phyloP scores from a whole-genome alignment of 1,284 basidiomycete genomes.

The Ustanciosporium gigantosporum region DNA sequence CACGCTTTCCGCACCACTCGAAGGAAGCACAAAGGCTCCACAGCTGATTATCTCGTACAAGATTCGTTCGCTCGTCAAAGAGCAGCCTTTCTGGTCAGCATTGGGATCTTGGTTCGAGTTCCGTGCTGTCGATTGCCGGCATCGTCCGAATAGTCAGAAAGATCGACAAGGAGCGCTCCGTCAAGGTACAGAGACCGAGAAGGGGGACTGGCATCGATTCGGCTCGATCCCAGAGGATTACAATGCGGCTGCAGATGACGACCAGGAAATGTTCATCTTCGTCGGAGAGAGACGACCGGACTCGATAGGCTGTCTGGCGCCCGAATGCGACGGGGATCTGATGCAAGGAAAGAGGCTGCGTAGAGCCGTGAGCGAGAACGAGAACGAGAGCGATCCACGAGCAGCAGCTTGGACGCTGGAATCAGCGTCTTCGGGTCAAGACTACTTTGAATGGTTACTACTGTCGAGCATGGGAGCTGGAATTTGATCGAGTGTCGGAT shows the following conservation, averaged over 20 bases:
- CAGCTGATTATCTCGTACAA: constrained; percentile 66
- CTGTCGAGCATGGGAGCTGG: constrained; percentile 28
- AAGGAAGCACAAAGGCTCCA: constrained; percentile 3
- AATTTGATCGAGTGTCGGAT: too few relatives aligned
- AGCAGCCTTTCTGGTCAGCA: constrained; percentile 77
- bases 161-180: constrained; percentile 3
- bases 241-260: constrained; percentile 17
- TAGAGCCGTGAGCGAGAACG: constrained; percentile 1
- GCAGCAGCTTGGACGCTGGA: constrained; percentile 7
- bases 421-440: constrained; percentile 11
- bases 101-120: constrained; percentile 82
- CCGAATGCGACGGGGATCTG: constrained; percentile 30
- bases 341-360: constrained; percentile 41
- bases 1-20: constrained; percentile 23
- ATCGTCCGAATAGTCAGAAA: constrained; percentile 2
- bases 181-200: not conserved
- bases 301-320: constrained; percentile 31
- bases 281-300: constrained; percentile 35
- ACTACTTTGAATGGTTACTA: constrained; percentile 49
- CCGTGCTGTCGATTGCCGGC: constrained; percentile 65
- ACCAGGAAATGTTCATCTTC: constrained; percentile 49
- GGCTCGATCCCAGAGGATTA: constrained; percentile 12
- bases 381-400: not conserved
- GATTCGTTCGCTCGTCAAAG: constrained; percentile 75
- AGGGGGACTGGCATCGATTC: constrained; percentile 20